Conservation (phyloP, 352 stramenopile species). For the Globisporangium radiosum region DNA sequence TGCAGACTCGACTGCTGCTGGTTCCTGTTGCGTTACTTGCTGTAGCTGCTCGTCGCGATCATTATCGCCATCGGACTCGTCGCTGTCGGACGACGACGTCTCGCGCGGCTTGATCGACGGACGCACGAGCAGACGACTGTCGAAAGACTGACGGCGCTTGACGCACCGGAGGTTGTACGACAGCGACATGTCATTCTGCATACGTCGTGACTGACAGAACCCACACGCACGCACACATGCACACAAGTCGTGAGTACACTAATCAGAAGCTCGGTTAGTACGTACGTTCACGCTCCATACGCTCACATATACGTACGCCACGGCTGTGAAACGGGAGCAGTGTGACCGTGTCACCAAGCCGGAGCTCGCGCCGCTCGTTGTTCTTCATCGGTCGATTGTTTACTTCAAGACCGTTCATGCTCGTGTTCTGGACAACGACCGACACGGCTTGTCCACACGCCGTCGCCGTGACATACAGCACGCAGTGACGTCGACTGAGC, state of each 20-base stretch:
- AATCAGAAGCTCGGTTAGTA: no score
- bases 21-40: background rate
- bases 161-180: slow-evolving; percentile 31
- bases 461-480: slow-evolving; percentile 45
- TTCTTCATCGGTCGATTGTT: slow-evolving; percentile 51
- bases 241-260: no score
- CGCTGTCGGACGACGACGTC: background rate
- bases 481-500: slow-evolving; percentile 54
- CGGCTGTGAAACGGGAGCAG: slow-evolving; percentile 41
- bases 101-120: slow-evolving; percentile 13
- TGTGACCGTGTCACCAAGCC: slow-evolving; percentile 52
- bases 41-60: background rate
- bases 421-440: slow-evolving; percentile 61
- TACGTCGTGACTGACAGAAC: background rate
- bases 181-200: slow-evolving; percentile 36
- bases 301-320: slow-evolving; percentile 21
- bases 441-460: slow-evolving; percentile 28
- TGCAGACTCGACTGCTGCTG: no score
- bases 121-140: slow-evolving; percentile 3
- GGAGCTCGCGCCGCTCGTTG: slow-evolving; percentile 30
- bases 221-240: no score
- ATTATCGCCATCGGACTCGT: background rate
- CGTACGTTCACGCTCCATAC: background rate
- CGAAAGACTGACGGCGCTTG: slow-evolving; percentile 1
- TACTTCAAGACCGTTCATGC: slow-evolving; percentile 59